These are phyloP conservation scores for Aspergillus sparsus DNA, from an alignment of 495 filamentous ascomycete species.

Conservation along the genomic window DNA sequence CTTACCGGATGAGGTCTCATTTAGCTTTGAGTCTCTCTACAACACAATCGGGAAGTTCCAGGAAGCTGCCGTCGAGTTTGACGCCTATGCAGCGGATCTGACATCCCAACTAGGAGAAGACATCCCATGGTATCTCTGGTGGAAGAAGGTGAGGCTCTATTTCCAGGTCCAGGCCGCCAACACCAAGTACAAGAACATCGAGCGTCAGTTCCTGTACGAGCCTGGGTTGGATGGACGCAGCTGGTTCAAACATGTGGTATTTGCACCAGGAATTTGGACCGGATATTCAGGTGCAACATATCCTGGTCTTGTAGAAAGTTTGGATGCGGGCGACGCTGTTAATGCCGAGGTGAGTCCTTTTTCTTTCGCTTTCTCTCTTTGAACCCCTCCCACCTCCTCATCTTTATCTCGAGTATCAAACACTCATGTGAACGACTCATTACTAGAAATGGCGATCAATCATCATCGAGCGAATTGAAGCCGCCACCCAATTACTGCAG, in stretches of 20 bases:
- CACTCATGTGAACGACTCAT: neutral
- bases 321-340: conserved; percentile 53
- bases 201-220: conserved; percentile 60
- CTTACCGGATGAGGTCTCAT: conserved; percentile 26
- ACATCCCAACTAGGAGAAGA: conserved; percentile 49
- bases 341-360: conserved; percentile 44
- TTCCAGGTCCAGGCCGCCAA: conserved; percentile 55
- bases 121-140: conserved; percentile 79
- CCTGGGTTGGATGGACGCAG: conserved; percentile 57
- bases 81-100: conserved; percentile 55
- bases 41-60: conserved; percentile 50
- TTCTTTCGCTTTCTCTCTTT: neutral
- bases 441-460: conserved; percentile 48
- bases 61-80: conserved; percentile 50
- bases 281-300: conserved; percentile 79
- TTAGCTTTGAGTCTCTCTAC: conserved; percentile 51
- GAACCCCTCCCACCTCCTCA: too few relatives aligned
- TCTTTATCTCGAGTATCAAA: neutral
- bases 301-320: conserved; percentile 61
- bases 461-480: conserved; percentile 42
- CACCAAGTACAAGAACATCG: conserved; percentile 61
- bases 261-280: conserved; percentile 80
- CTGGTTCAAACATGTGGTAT: conserved; percentile 73
- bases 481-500: conserved; percentile 40
- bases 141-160: conserved; percentile 63